Conservation (phyloP, 306 rosid species). For the Prosopis cineraria region DNA sequence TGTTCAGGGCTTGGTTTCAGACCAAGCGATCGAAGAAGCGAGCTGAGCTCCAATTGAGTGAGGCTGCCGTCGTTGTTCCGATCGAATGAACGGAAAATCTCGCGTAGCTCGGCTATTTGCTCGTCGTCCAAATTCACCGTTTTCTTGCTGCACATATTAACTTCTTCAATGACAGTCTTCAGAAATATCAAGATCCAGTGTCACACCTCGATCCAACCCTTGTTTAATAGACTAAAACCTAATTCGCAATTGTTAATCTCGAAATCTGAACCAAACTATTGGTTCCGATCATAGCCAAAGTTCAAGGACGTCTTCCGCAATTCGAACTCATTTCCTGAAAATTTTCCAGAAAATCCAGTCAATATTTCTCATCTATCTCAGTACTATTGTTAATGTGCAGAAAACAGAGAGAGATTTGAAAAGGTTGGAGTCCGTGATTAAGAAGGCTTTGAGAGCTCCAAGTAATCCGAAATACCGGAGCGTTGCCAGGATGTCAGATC, state of each 20-base stretch:
- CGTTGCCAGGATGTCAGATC: slow-evolving; percentile 43
- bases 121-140: slow-evolving; percentile 73
- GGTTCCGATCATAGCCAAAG: neutral
- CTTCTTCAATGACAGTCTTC: neutral
- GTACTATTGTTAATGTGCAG: neutral
- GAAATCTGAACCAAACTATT: neutral
- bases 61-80: slow-evolving; percentile 89
- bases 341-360: neutral
- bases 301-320: neutral
- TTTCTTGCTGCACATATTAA: slow-evolving; percentile 62
- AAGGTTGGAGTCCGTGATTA: neutral
- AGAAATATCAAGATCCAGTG: no score
- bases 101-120: slow-evolving; percentile 75
- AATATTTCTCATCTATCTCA: neutral
- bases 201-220: neutral
- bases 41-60: slow-evolving; percentile 82
- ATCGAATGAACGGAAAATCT: slow-evolving; percentile 85
- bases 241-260: neutral
- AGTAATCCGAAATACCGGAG: slow-evolving; percentile 23
- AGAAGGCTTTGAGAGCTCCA: slow-evolving; percentile 17
- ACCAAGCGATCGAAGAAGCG: slow-evolving; percentile 80
- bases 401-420: neutral
- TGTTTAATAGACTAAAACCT: neutral
- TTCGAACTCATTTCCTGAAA: neutral
- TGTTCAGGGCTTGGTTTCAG: slow-evolving; percentile 85